Evolutionary conservation across 1,139 yeast genomes (phyloP).

Genomic region (Protomyces macrosporus): DNA sequence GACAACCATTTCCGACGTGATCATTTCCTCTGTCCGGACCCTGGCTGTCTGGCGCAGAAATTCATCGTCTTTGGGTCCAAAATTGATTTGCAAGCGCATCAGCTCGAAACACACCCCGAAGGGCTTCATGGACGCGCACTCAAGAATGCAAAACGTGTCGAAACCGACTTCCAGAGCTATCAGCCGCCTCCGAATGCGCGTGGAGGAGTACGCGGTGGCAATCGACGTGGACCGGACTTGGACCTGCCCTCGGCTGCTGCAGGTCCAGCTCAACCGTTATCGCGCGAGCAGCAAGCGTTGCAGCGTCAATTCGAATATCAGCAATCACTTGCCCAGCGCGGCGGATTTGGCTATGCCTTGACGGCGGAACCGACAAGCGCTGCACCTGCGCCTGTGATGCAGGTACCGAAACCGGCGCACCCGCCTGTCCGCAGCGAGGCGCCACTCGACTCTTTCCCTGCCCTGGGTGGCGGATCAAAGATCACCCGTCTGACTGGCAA

Average conservation of each 20-base stretch:
- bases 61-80: constrained; percentile 89
- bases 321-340: constrained; percentile 23
- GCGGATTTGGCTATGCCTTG: constrained; percentile 17
- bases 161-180: constrained; percentile 23
- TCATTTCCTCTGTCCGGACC: constrained; percentile 78
- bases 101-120: constrained; percentile 75
- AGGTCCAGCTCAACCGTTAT: constrained; percentile 5
- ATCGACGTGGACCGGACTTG: constrained; percentile 1
- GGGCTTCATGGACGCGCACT: constrained; percentile 27
- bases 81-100: constrained; percentile 80
- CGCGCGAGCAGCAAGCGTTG: constrained; percentile 27
- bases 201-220: constrained; percentile 10
- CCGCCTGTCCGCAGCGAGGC: constrained; percentile 9
- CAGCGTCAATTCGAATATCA: constrained; percentile 25
- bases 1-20: constrained; percentile 65
- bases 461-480: constrained; percentile 12
- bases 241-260: constrained; percentile 7
- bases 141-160: constrained; percentile 25
- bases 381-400: constrained; percentile 17
- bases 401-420: constrained; percentile 9
- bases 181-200: constrained; percentile 23
- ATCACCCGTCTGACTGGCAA: not conserved
- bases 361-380: constrained; percentile 11
- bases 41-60: constrained; percentile 76
- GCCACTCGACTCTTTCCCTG: constrained; percentile 18